Conservation (phyloP, 345 rosid genomes). For the Gossypium raimondii region DNA sequence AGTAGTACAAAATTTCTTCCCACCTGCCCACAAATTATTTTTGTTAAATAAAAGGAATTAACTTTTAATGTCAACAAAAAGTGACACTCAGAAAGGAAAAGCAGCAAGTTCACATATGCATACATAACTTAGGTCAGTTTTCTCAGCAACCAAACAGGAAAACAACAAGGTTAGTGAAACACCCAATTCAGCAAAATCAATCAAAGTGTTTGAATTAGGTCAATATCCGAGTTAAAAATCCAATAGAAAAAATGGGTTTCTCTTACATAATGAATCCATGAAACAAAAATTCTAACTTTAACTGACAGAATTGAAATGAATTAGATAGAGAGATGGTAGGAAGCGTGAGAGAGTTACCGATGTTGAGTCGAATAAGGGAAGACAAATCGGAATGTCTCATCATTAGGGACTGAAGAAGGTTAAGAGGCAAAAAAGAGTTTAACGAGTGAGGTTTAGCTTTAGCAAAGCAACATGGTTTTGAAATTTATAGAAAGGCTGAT, state of each 20-base stretch:
- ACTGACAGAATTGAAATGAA: not conserved
- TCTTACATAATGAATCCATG: not conserved
- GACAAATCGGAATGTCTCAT: conserved; percentile 30
- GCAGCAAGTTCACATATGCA: not conserved
- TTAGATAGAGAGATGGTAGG: not conserved
- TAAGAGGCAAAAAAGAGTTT: no score
- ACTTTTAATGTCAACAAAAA: not conserved
- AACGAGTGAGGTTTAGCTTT: no score
- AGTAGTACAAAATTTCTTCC: conserved; percentile 77
- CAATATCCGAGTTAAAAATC: not conserved
- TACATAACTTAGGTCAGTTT: not conserved
- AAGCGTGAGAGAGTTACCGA: conserved; percentile 38
- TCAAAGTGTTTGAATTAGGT: not conserved
- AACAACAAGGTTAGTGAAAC: not conserved
- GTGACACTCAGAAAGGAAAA: not conserved
- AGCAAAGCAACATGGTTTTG: not conserved
- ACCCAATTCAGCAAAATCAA: conserved; percentile 4
- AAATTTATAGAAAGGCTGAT: not conserved
- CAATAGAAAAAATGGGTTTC: not conserved
- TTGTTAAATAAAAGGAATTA: not conserved
- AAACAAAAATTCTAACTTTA: not conserved
- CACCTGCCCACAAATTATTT: conserved; percentile 41
- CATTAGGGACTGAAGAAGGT: conserved; percentile 1
- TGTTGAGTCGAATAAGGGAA: conserved; percentile 72
- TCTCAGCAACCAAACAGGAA: conserved; percentile 6